Base-by-base conservation (phyloP, 1,284 basidiomycete species). In the Boletellus deceptivus region DNA sequence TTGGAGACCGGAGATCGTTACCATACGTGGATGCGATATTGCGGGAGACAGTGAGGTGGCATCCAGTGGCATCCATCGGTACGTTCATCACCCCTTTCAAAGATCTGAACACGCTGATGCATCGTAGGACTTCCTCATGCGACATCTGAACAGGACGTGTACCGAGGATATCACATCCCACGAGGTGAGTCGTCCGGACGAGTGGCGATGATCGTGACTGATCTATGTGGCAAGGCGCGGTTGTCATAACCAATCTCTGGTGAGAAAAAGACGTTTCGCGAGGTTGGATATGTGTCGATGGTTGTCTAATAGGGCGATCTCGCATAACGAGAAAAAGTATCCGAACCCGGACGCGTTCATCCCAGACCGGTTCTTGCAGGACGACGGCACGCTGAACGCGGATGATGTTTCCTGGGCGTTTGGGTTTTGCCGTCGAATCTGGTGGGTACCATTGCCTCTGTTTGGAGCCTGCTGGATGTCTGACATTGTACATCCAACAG, bases 11-110 rank as follows among this genome's bases (percentile, higher is more conserved):
- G n/a, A 43, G 53, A 2, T 48, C 45, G 0, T 57, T 78, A 25
- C 70, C 72, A 0, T 77, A 73, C 43, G 54, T 75, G 11, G 61
- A 65, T 20, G 70, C 68, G 0, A 40, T 75, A 2, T 47, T 76
- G 14, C 29, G 29, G 29, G 29, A 31, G 29, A 31, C 29, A 3
- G 13, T 31, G 10, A 31, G 29, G 29, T 31, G 54, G 55, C 43
- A 52, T 27, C 61, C 60, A 3, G 58, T 55, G 3, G 14, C 17
- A 6, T 53, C 55, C 6, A 5, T 62, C 2, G 50, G 63, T 63
- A 17, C n/a, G 50, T 42, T 48, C 16, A 17, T 6, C 25, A 18
- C 38, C 16, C 8, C 24, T 9, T 22, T 4, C 20, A 11, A 4
- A 5, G 38, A 33, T 22, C 4, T 16, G n/a, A 7, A 35, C 14